Base-by-base conservation (phyloP, 306 rosid genomes). In the Luffa acutangula region DNA sequence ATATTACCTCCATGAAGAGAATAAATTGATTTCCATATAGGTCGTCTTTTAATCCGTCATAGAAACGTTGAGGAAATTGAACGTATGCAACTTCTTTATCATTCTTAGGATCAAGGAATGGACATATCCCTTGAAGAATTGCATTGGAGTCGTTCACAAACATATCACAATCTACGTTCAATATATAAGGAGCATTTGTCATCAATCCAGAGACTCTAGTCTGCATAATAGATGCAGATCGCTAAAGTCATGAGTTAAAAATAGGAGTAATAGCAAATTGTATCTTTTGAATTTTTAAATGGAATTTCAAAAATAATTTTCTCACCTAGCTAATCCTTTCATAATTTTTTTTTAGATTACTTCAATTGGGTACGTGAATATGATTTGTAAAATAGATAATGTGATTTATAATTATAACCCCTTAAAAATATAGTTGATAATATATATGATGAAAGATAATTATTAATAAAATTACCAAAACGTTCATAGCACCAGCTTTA, bases 401-500 rank as follows among this genome's bases (percentile, higher is more conserved):
- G 49, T 7, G 49, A 45, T 45, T 8, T 45, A 37, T 4, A 37
- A 37, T 37, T 37, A 37, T 37, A 37, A 37, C 5, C 41, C 49
- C 49, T 45, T 45, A 8, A 17, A 57, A 8, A 59, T 8, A 59
- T 59, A 56, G 34, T 57, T 57, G 20, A 52, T 52, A 15, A 15
- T 48, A 10, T 2, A 48, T 48, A 12, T 18, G 9, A 54, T 18
- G 18, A 53, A 15, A 60, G 39, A 21, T 31, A 60, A 60, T 25
- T 60, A 31, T 21, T 60, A 2, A 9, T 63, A 34, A 64, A 31
- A 33, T 64, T 83, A 93, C 96, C 82, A 93, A 65, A 58, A 86
- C 91, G 74, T 93, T 93, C 96, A 93, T 87, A 76, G 96, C 97
- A 12, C 97, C 93, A 0, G 96, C 97, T 81, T 93, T 93, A 78